Percentiles rank a stretch among this genome's conserved stretches.
phyloP scores from a whole-genome alignment of 2,329 filamentous ascomycete genomes.

The Magnaporthiopsis incrustans region DNA sequence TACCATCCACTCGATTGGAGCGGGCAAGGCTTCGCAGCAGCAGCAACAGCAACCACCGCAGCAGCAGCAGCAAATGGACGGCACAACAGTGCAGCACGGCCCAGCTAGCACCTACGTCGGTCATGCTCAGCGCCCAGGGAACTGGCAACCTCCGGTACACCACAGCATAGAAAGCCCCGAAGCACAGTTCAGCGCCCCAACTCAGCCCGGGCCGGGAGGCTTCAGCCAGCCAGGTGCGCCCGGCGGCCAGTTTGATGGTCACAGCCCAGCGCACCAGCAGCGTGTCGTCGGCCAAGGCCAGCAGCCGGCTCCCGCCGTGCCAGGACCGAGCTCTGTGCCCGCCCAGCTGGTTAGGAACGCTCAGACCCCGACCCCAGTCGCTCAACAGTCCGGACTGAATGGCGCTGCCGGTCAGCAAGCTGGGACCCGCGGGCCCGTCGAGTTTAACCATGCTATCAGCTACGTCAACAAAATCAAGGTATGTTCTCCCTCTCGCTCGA shows the following conservation, averaged over 20 bases:
- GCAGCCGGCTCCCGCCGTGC: slow-evolving; percentile 19
- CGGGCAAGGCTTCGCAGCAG: slow-evolving; percentile 36
- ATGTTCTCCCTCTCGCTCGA: slow-evolving; percentile 20
- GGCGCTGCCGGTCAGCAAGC: slow-evolving; percentile 51
- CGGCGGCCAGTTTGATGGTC: slow-evolving; percentile 23
- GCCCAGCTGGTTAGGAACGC: slow-evolving; percentile 30
- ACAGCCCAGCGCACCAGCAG: slow-evolving; percentile 20
- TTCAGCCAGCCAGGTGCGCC: slow-evolving; percentile 33
- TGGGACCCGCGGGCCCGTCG: slow-evolving; percentile 83
- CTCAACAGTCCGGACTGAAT: slow-evolving; percentile 45
- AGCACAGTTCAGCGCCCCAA: slow-evolving; percentile 50
- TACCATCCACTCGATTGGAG: slow-evolving; percentile 76
- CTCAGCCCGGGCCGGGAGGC: slow-evolving; percentile 38
- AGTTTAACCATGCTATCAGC: slow-evolving; percentile 98
- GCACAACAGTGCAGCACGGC: slow-evolving; percentile 26
- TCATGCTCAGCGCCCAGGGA: slow-evolving; percentile 31
- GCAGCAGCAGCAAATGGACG: slow-evolving; percentile 26
- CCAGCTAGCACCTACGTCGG: slow-evolving; percentile 37
- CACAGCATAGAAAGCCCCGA: slow-evolving; percentile 57
- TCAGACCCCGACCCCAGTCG: slow-evolving; percentile 51
- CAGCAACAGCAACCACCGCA: slow-evolving; percentile 20
- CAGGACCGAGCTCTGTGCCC: slow-evolving; percentile 6
- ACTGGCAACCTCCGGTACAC: slow-evolving; percentile 49
- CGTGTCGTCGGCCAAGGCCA: slow-evolving; percentile 19
- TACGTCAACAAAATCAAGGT: slow-evolving; percentile 99